These are phyloP conservation scores for Annulohypoxylon maeteangense DNA, from an alignment of 495 filamentous ascomycete genomes.

Conservation along the genomic window DNA sequence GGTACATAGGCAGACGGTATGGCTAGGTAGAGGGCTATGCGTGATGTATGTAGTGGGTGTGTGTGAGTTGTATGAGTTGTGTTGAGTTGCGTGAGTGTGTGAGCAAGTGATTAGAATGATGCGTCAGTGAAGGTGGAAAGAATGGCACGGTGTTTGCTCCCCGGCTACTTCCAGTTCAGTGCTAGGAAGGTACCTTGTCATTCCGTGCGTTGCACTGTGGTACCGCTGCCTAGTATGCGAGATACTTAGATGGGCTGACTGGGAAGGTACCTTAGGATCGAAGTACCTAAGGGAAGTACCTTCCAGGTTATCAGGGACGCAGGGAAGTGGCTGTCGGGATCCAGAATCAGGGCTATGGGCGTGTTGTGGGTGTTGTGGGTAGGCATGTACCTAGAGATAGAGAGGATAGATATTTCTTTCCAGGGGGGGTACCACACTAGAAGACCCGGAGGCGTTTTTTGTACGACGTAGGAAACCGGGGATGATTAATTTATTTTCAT, in stretches of 20 bases:
- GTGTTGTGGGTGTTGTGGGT: background rate
- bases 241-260: conserved; percentile 30
- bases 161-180: conserved; percentile 36
- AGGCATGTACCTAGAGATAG: background rate
- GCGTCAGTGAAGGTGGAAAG: conserved; percentile 36
- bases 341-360: conserved; percentile 23
- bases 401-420: conserved; percentile 16
- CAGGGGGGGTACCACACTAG: conserved; percentile 32
- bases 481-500: conserved; percentile 32
- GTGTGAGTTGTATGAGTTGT: conserved; percentile 19
- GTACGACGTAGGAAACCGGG: conserved; percentile 40
- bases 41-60: conserved; percentile 19
- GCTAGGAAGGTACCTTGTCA: conserved; percentile 33
- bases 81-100: conserved; percentile 18
- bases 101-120: conserved; percentile 27
- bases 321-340: conserved; percentile 29
- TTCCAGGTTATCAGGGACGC: background rate
- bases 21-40: conserved; percentile 11
- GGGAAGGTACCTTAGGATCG: conserved; percentile 23
- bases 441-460: conserved; percentile 34
- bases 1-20: conserved; percentile 19
- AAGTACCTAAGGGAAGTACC: conserved; percentile 15
- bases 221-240: conserved; percentile 21
- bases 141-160: conserved; percentile 46
- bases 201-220: conserved; percentile 43